A percentile compares a stretch with the other conserved stretches of the same genome.
Evolutionary conservation across 495 filamentous ascomycete genomes (phyloP).

Genomic region (Penicillium coffeae): DNA sequence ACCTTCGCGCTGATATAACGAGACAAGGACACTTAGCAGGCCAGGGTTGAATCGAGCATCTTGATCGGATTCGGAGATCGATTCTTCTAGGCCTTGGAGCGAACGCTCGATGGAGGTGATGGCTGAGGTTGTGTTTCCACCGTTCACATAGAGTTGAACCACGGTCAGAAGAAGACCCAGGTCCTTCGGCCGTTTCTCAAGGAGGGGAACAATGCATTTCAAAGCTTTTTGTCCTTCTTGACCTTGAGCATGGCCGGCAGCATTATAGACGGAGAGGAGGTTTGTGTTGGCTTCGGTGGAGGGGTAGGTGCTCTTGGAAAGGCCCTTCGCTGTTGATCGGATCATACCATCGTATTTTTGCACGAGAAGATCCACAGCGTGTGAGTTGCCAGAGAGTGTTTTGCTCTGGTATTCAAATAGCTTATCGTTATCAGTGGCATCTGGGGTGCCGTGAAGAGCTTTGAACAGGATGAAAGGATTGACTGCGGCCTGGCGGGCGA

Average conservation of each 20-base stretch:
- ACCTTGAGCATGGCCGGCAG: slow-evolving; percentile 68
- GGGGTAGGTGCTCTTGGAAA: slow-evolving; percentile 51
- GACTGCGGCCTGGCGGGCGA: slow-evolving; percentile 48
- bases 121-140: slow-evolving; percentile 72
- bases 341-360: slow-evolving; percentile 74
- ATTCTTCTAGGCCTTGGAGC: slow-evolving; percentile 66
- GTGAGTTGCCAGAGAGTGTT: slow-evolving; percentile 63
- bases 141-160: slow-evolving; percentile 76
- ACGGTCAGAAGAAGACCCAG: slow-evolving; percentile 79
- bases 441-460: slow-evolving; percentile 54
- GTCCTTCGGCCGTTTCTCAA: slow-evolving; percentile 75
- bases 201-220: slow-evolving; percentile 67
- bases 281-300: slow-evolving; percentile 56
- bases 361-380: slow-evolving; percentile 69
- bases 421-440: slow-evolving; percentile 59
- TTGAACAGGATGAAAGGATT: slow-evolving; percentile 82
- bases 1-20: slow-evolving; percentile 73
- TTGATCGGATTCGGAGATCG: slow-evolving; percentile 56
- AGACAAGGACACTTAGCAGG: slow-evolving; percentile 75
- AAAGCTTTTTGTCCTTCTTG: slow-evolving; percentile 63
- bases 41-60: slow-evolving; percentile 80
- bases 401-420: slow-evolving; percentile 75
- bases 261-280: slow-evolving; percentile 69
- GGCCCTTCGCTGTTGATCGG: slow-evolving; percentile 56
- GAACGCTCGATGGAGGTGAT: slow-evolving; percentile 71